phyloP scores from a whole-genome alignment of 2,329 filamentous ascomycete genomes.

The Epichloe sylvatica region DNA sequence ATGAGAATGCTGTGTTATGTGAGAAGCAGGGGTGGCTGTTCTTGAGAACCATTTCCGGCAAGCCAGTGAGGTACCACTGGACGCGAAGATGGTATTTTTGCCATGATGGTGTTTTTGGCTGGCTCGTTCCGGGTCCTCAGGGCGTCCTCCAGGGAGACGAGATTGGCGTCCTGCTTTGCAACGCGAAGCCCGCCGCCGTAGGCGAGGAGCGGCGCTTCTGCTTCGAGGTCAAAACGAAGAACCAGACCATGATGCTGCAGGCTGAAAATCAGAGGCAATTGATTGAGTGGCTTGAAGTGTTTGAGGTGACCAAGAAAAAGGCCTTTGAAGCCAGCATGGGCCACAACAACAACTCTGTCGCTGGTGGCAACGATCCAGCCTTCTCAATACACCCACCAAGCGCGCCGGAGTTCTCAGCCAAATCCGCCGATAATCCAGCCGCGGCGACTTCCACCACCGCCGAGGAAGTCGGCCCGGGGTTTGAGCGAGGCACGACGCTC shows the following conservation, averaged over 20 bases:
- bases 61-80: constrained; percentile 84
- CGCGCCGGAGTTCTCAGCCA: constrained; percentile 81
- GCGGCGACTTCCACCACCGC: constrained; percentile 39
- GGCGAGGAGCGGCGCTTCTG: constrained; percentile 91
- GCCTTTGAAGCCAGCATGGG: constrained; percentile 63
- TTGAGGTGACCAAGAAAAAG: constrained; percentile 86
- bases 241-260: constrained; percentile 75
- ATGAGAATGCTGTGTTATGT: constrained; percentile 34
- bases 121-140: constrained; percentile 69
- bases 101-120: constrained; percentile 90
- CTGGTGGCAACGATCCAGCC: constrained; percentile 51
- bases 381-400: constrained; percentile 86
- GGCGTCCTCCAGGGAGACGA: constrained; percentile 93
- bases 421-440: constrained; percentile 52
- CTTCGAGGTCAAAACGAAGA: constrained; percentile 97
- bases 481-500: constrained; percentile 52
- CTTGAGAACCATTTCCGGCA: constrained; percentile 65
- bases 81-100: constrained; percentile 89
- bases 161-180: constrained; percentile 88
- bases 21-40: constrained; percentile 97
- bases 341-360: constrained; percentile 33
- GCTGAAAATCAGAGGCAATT: constrained; percentile 84
- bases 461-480: constrained; percentile 26
- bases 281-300: constrained; percentile 87
- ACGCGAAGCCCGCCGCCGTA: constrained; percentile 77